Conservation (phyloP, 202 grass and related monocot genomes). For the Brachypodium distachyon region DNA sequence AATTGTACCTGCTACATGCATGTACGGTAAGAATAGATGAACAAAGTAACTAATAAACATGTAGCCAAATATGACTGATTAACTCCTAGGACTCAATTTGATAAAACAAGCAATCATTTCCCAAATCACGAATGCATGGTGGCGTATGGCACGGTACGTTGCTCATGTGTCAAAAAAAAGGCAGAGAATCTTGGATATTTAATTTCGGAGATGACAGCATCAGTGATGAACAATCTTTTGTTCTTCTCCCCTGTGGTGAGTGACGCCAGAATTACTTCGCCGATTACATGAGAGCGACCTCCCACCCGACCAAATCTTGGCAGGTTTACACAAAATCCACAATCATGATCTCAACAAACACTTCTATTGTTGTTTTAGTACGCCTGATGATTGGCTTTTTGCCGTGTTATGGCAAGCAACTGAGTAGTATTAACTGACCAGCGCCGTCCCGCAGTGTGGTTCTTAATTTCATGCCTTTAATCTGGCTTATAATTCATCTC, state of each 20-base stretch:
- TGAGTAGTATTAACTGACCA: background rate
- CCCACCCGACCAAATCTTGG: constrained; percentile 35
- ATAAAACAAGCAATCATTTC: too few relatives aligned
- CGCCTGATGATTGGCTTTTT: constrained; percentile 28
- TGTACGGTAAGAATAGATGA: too few relatives aligned
- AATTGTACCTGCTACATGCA: too few relatives aligned
- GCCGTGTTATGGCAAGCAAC: constrained; percentile 31
- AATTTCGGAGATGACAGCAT: constrained; percentile 2
- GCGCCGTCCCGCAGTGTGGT: background rate
- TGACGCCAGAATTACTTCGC: constrained; percentile 17
- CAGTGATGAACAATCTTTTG: background rate
- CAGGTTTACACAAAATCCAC: constrained; percentile 23
- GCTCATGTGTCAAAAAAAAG: background rate
- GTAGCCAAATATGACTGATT: too few relatives aligned
- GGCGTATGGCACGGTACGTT: too few relatives aligned
- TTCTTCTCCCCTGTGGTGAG: background rate
- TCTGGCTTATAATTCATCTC: too few relatives aligned
- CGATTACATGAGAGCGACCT: constrained; percentile 35
- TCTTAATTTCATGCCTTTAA: background rate
- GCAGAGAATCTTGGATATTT: background rate
- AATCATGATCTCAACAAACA: constrained; percentile 4
- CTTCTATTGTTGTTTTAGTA: constrained; percentile 7
- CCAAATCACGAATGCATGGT: too few relatives aligned
- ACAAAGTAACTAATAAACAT: too few relatives aligned
- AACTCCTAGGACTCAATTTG: too few relatives aligned